Evolutionary conservation across 2,329 filamentous ascomycete species (phyloP), one percentile per base, ranked within the genome.

Genomic region (Ceratocystis smalleyi): DNA sequence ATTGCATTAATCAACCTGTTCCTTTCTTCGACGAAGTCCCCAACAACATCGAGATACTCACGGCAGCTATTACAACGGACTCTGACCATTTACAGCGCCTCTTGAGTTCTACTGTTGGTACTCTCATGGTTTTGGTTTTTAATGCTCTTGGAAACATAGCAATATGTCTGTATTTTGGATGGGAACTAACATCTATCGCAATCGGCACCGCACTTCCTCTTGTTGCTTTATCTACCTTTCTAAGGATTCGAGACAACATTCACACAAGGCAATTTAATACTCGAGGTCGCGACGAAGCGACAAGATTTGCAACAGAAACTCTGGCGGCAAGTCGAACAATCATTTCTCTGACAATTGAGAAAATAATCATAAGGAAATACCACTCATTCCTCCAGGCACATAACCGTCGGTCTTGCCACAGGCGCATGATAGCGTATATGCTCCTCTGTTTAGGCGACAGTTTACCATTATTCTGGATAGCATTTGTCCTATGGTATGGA

Each of bases 171-270:
- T 66, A 69, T 5, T 74, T 73, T 45, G 72, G 71, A 0, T 76
- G 74, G 74, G 75, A 75, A 57, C 69, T 76, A 1, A 72, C 71
- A 2, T 59, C 76, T 15, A 70, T 76, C 3, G 73, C 75, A 2
- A 73, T 73, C 59, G 75, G 70, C 60, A 70, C 72, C 1, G 72
- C 71, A 1, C 66, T 76, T 43, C 75, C 75, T 0, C 63, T 73
- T 2, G 71, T 75, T 64, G 57, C 75, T 1, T 67, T 65, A 0
- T 69, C 76, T 0, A 75, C 75, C 0, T 83, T 85, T 45, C 81
- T 84, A 55, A 73, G 77, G 54, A 77, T 83, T 2, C 59, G 63
- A 8, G 63, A 67, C 61, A 66, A 67, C 43, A 49, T 61, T 17
- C 43, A 63, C 10, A 64, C 59, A 19, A 63, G 49, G 6, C 43